phyloP scores from a whole-genome alignment of 2,329 filamentous ascomycete genomes.

The Penicillium vulpinum region DNA sequence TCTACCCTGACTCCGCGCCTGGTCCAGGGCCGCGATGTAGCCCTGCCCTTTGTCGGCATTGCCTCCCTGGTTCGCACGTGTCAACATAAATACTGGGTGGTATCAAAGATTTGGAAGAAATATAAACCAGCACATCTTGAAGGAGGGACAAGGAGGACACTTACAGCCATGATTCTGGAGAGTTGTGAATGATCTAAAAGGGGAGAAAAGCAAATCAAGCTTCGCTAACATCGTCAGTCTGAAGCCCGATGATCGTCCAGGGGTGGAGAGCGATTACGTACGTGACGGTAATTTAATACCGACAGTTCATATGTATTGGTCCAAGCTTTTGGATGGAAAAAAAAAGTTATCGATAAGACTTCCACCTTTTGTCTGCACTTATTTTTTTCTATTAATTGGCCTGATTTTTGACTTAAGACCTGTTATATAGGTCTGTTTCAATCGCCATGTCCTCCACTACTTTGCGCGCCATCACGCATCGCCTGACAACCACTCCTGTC shows the following conservation, averaged over 20 bases:
- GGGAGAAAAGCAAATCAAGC: conserved; percentile 14
- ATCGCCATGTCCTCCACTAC: conserved; percentile 33
- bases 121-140: conserved; percentile 8
- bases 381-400: background rate
- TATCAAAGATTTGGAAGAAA: conserved; percentile 12
- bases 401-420: conserved; percentile 2
- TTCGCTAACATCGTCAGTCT: conserved; percentile 8
- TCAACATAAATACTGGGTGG: conserved; percentile 20
- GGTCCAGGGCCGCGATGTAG: conserved; percentile 80
- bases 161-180: conserved; percentile 26
- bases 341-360: conserved; percentile 23
- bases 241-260: conserved; percentile 26
- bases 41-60: conserved; percentile 73
- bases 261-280: conserved; percentile 23
- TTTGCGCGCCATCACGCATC: conserved; percentile 47
- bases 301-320: conserved; percentile 36
- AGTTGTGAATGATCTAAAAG: conserved; percentile 16
- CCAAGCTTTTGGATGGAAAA: conserved; percentile 27
- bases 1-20: conserved; percentile 80
- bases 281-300: conserved; percentile 28
- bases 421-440: background rate
- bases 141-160: conserved; percentile 8
- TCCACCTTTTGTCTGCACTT: background rate
- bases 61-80: conserved; percentile 38
- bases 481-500: conserved; percentile 68